Base-by-base conservation (phyloP, 371 early-diverging fungal species). In the Mortierella sp. region DNA sequence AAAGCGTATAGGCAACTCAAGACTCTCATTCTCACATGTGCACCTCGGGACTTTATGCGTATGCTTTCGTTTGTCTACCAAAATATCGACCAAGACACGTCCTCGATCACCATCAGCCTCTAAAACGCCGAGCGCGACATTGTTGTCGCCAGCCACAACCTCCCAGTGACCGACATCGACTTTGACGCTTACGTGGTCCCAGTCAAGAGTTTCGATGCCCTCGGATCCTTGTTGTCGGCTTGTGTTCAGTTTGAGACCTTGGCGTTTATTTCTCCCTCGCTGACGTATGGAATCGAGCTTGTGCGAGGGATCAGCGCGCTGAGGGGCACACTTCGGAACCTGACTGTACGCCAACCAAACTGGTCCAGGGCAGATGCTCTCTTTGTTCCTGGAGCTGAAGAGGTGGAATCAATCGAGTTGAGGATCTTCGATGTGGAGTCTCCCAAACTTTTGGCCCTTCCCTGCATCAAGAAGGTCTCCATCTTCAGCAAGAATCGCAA, bases 261-360 rank as follows among this genome's bases (percentile, higher is more conserved):
- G 19, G 28, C 31, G 63, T 63, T 63, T 31, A 28, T 34, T 31
- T 34, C 63, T 6, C 34, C 31, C 28, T 63, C 63, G 0, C 34
- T 63, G 13, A 19, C 14, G 28, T 28, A 14, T 5, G 63, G 63
- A 9, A 63, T 63, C 63, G 63, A 63, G 19, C 28, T 63, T 63
- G 63, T 34, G 34, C 63, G 31, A 34, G 63, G 63, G 19, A 31
- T 63, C 63, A 7, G 19, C 19, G 63, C 28, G 6, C 1, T 63
- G 63, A 63, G 28, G 16, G 63, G 31, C 13, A 19, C 63, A 28
- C 63, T 63, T 63, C 63, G 63, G 63, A 63, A 34, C 63, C 63
- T 63, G 34, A 63, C 34, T 13, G 63, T 63, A 1, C 0, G 63
- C 16, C 63, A 63, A 28, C 63, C 19, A 63, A 31, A 63, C 63